Evolutionary conservation across 768 basidiomycete genomes (phyloP).

Genomic region (Guyanaporus albipodus): DNA sequence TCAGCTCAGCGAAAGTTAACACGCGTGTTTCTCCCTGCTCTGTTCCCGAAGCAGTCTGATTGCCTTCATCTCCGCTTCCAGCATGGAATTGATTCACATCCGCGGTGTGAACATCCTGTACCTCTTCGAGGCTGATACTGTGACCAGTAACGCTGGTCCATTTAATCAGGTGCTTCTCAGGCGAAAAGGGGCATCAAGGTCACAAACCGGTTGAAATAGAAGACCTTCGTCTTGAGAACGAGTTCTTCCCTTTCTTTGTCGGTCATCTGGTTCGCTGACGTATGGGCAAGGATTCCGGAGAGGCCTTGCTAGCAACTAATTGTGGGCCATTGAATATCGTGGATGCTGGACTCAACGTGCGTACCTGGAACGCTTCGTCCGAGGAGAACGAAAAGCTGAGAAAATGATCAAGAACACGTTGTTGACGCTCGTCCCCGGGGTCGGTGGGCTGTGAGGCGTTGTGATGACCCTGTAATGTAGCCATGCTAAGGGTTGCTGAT

Average conservation of each 20-base stretch:
- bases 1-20: conserved; percentile 64
- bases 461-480: conserved; percentile 11
- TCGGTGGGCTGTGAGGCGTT: conserved; percentile 8
- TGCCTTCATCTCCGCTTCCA: conserved; percentile 21
- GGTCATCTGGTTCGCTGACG: conserved; percentile 33
- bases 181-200: conserved; percentile 3
- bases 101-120: conserved; percentile 12
- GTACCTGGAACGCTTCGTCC: conserved; percentile 60
- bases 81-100: conserved; percentile 8
- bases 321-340: background rate
- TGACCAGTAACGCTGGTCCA: conserved; percentile 29
- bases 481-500: conserved; percentile 13
- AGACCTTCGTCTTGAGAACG: conserved; percentile 53
- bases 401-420: conserved; percentile 33
- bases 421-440: conserved; percentile 11
- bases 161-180: conserved; percentile 31
- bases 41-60: conserved; percentile 1
- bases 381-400: conserved; percentile 47
- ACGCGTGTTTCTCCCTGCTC: conserved; percentile 37
- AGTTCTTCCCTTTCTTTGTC: conserved; percentile 44
- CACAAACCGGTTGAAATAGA: conserved; percentile 66
- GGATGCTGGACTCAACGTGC: conserved; percentile 4
- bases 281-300: conserved; percentile 47
- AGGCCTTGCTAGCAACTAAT: conserved; percentile 55
- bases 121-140: conserved; percentile 28